Percentiles rank a stretch among this genome's conserved stretches.
phyloP scores from a whole-genome alignment of 805 yeast genomes.

The Hanseniaspora mollemarum region DNA sequence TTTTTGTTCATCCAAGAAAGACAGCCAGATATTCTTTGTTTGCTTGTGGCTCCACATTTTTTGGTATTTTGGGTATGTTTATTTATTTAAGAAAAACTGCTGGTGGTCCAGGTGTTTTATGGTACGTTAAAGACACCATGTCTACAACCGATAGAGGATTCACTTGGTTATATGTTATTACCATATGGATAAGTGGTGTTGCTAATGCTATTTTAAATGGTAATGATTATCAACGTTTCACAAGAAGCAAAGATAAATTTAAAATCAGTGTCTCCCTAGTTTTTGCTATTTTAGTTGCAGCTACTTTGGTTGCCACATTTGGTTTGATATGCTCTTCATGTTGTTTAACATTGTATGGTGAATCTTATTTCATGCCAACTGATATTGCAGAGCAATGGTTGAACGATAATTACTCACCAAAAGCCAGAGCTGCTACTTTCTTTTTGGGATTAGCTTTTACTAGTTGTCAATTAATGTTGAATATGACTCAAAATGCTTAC shows the following conservation, averaged over 20 bases:
- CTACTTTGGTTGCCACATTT: constrained; percentile 33
- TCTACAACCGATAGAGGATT: constrained; percentile 24
- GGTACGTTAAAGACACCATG: constrained; percentile 22
- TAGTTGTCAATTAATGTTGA: constrained; percentile 31
- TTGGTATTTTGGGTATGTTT: constrained; percentile 28
- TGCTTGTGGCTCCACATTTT: constrained; percentile 24
- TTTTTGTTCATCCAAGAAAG: constrained; percentile 28
- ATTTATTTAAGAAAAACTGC: constrained; percentile 25
- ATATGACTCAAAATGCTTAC: constrained; percentile 31
- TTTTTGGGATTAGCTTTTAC: constrained; percentile 32
- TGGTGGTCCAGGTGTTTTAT: constrained; percentile 31
- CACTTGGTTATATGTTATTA: constrained; percentile 32
- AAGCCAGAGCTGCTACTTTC: constrained; percentile 34
- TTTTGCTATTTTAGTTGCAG: constrained; percentile 30
- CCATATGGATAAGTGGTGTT: constrained; percentile 34
- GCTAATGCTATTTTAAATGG: constrained; percentile 34
- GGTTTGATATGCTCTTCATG: constrained; percentile 33
- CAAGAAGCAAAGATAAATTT: constrained; percentile 21
- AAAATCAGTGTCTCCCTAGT: constrained; percentile 6
- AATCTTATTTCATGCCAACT: constrained; percentile 33
- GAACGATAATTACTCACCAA: constrained; percentile 27
- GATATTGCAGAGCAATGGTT: constrained; percentile 34
- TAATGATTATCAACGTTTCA: constrained; percentile 35
- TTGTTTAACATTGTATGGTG: constrained; percentile 29
- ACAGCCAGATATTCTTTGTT: constrained; percentile 24